A percentile compares a stretch with the other conserved stretches of the same genome.
Evolutionary conservation across 345 rosid species (phyloP).

Genomic region (Combretum micranthum): DNA sequence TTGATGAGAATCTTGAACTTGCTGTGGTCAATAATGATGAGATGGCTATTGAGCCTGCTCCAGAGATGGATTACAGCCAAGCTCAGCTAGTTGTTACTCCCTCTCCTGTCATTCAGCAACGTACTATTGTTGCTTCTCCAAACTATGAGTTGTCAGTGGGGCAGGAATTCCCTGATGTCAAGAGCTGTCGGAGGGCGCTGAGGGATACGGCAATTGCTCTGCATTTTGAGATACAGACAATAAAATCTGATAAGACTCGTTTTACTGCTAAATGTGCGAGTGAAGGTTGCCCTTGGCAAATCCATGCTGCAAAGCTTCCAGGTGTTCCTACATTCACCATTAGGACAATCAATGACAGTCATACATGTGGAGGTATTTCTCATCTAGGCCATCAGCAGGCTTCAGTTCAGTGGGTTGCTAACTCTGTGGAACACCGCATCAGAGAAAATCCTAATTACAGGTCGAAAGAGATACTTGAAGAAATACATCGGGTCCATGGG

Average conservation of each 20-base stretch:
- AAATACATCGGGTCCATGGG: slow-evolving; percentile 92
- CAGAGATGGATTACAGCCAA: slow-evolving; percentile 20
- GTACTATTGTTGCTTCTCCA: slow-evolving; percentile 41
- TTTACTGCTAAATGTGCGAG: slow-evolving; percentile 98
- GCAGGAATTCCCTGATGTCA: slow-evolving; percentile 96
- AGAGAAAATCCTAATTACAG: slow-evolving; percentile 89
- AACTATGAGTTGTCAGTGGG: slow-evolving; percentile 69
- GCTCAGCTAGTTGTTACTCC: slow-evolving; percentile 25
- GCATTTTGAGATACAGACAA: slow-evolving; percentile 96
- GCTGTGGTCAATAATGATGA: slow-evolving; percentile 56
- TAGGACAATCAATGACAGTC: slow-evolving; percentile 81
- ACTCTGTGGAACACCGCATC: slow-evolving; percentile 85
- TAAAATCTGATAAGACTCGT: slow-evolving; percentile 96
- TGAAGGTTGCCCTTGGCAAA: slow-evolving; percentile 97
- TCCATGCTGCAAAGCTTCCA: slow-evolving; percentile 96
- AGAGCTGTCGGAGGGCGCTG: slow-evolving; percentile 91
- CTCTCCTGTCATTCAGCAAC: slow-evolving; percentile 58
- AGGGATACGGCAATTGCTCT: slow-evolving; percentile 95
- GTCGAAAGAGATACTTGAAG: slow-evolving; percentile 97
- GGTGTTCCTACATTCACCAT: slow-evolving; percentile 97
- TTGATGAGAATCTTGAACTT: slow-evolving; percentile 53
- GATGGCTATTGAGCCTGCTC: slow-evolving; percentile 34
- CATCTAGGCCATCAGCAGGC: slow-evolving; percentile 99
- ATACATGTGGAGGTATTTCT: slow-evolving; percentile 84
- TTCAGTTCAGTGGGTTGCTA: slow-evolving; percentile 98